These are phyloP conservation scores for Tricholoma furcatifolium DNA, from an alignment of 768 basidiomycete species.

Conservation along the genomic window DNA sequence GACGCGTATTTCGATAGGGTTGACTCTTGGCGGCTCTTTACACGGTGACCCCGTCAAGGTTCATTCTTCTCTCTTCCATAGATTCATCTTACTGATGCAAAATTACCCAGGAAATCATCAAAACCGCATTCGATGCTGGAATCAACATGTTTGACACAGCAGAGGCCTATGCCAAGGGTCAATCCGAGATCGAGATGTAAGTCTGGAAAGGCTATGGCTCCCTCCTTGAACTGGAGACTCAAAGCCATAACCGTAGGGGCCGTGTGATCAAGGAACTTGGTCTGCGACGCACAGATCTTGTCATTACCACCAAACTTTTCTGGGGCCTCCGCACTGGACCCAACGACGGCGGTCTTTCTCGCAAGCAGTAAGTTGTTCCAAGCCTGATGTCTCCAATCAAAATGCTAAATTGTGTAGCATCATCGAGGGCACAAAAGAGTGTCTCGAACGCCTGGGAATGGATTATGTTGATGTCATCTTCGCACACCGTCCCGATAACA, in stretches of 20 bases:
- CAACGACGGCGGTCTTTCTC: constrained; percentile 54
- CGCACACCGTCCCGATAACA: constrained; percentile 65
- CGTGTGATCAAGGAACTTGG: constrained; percentile 74
- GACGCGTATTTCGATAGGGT: constrained; percentile 25
- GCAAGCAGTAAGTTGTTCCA: constrained; percentile 50
- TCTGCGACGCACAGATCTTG: constrained; percentile 61
- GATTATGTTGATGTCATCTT: constrained; percentile 76
- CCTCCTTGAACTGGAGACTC: not conserved
- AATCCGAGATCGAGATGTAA: constrained; percentile 74
- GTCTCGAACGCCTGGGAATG: constrained; percentile 63
- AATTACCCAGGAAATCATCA: constrained; percentile 67
- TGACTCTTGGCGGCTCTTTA: constrained; percentile 65
- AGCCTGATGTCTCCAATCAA: not conserved
- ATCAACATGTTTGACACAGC: constrained; percentile 79
- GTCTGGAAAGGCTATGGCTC: constrained; percentile 7
- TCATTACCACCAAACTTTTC: constrained; percentile 79
- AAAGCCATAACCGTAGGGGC: constrained; percentile 38
- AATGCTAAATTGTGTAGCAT: constrained; percentile 33
- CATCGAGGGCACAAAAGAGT: constrained; percentile 71
- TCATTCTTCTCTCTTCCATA: not conserved
- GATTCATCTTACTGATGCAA: not conserved
- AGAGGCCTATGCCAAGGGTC: constrained; percentile 63
- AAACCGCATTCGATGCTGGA: constrained; percentile 71
- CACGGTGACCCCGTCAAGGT: constrained; percentile 72
- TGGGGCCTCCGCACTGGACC: constrained; percentile 65